Evolutionary conservation across 2,329 filamentous ascomycete species (phyloP).

Genomic region (Exutisphaerella laricina): DNA sequence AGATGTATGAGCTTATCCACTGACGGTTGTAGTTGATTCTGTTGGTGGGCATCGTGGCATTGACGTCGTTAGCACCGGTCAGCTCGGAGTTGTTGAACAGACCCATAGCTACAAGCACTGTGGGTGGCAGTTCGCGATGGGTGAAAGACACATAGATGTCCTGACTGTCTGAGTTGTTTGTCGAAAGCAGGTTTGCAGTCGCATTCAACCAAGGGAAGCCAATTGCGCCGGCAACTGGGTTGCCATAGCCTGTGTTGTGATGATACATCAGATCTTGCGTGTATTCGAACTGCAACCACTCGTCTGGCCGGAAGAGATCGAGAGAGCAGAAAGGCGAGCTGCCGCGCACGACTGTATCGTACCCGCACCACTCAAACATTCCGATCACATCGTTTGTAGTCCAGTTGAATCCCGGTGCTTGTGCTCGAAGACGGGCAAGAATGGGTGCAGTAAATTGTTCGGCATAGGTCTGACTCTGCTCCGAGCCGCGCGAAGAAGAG

Average conservation of each 20-base stretch:
- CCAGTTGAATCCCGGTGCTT: conserved; percentile 57
- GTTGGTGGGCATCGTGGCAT: conserved; percentile 60
- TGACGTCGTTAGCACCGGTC: conserved; percentile 49
- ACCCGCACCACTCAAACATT: conserved; percentile 66
- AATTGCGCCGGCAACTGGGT: conserved; percentile 50
- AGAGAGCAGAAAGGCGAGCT: conserved; percentile 58
- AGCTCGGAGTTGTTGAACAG: conserved; percentile 63
- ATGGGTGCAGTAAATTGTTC: conserved; percentile 57
- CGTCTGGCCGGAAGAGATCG: conserved; percentile 54
- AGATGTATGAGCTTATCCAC: conserved; percentile 58
- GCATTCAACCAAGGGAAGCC: conserved; percentile 64
- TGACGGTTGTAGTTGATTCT: conserved; percentile 58
- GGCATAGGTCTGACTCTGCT: conserved; percentile 40
- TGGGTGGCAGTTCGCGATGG: conserved; percentile 62
- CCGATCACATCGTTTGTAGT: conserved; percentile 57
- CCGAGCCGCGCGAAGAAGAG: conserved; percentile 51
- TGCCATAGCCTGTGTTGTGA: conserved; percentile 63
- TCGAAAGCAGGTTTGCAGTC: conserved; percentile 48
- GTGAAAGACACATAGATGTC: conserved; percentile 65
- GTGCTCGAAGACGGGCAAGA: conserved; percentile 50
- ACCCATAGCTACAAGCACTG: conserved; percentile 60
- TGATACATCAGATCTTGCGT: conserved; percentile 63
- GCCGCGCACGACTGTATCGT: conserved; percentile 63
- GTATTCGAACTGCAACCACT: conserved; percentile 61
- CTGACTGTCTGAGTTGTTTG: conserved; percentile 42